These are phyloP conservation scores for Cyphellophora attinorum DNA, from an alignment of 2,329 filamentous ascomycete species.

Conservation along the genomic window DNA sequence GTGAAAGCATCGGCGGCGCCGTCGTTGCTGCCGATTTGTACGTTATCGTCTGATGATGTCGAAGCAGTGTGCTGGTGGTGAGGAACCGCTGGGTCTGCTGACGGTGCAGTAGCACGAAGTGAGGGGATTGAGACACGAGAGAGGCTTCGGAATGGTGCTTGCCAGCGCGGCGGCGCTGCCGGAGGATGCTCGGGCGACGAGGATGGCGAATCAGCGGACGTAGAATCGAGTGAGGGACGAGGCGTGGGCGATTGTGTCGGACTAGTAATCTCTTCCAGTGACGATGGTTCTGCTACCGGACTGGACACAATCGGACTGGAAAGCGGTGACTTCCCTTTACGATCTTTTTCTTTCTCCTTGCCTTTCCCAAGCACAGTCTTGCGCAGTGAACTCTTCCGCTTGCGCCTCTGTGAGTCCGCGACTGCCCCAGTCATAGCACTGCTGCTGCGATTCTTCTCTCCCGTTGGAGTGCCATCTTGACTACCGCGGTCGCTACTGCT, in stretches of 20 bases:
- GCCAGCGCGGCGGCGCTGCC: constrained; percentile 15
- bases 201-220: not conserved
- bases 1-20: no score
- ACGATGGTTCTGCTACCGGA: not conserved
- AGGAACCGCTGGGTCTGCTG: no score
- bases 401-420: constrained; percentile 47
- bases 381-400: constrained; percentile 72
- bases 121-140: constrained; percentile 19
- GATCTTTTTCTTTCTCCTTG: constrained; percentile 56
- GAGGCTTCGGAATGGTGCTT: constrained; percentile 11
- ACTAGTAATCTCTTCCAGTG: not conserved
- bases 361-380: constrained; percentile 76
- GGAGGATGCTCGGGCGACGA: constrained; percentile 1
- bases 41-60: no score
- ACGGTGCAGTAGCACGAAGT: no score
- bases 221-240: constrained; percentile 1
- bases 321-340: constrained; percentile 39
- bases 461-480: constrained; percentile 15
- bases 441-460: constrained; percentile 14
- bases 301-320: constrained; percentile 23
- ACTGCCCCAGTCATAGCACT: constrained; percentile 40
- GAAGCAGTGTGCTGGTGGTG: no score
- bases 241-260: constrained; percentile 9
- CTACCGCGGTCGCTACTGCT: constrained; percentile 23
- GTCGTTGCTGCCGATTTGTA: no score